Evolutionary conservation across 2,329 filamentous ascomycete species (phyloP).

Genomic region (Neopestalotiopsis sp.): DNA sequence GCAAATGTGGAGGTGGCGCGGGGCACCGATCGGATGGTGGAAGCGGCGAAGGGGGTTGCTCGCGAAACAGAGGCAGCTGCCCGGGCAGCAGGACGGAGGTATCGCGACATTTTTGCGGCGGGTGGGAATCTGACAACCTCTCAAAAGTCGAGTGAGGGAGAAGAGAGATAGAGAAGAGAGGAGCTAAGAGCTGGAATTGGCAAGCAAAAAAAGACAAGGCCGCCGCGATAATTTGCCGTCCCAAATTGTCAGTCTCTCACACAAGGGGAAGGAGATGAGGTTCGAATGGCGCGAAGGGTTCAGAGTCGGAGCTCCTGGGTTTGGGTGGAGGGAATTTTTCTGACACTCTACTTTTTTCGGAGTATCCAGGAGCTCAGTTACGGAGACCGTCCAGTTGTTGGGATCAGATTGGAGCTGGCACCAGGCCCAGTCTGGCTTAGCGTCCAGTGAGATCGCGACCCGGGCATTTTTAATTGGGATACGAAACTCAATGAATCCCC

Average conservation of each 20-base stretch:
- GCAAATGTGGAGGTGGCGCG: slow-evolving; percentile 42
- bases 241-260: background rate
- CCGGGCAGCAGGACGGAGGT: slow-evolving; percentile 56
- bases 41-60: slow-evolving; percentile 39
- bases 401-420: background rate
- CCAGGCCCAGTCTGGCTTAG: background rate
- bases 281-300: slow-evolving; percentile 12
- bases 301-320: slow-evolving; percentile 10
- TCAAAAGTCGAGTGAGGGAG: slow-evolving; percentile 14
- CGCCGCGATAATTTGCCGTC: background rate
- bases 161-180: background rate
- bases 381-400: slow-evolving; percentile 1
- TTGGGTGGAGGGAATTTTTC: slow-evolving; percentile 21
- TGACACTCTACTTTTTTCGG: slow-evolving; percentile 19
- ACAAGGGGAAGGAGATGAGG: slow-evolving; percentile 3
- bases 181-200: background rate
- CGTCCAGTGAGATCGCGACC: background rate
- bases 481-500: background rate
- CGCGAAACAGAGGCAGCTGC: slow-evolving; percentile 51
- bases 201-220: background rate
- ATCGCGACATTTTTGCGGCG: slow-evolving; percentile 50
- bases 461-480: background rate
- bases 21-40: slow-evolving; percentile 42
- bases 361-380: slow-evolving; percentile 9
- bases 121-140: slow-evolving; percentile 18